phyloP scores from a whole-genome alignment of 78 protist species.

The Dictyostelium citrinum region DNA sequence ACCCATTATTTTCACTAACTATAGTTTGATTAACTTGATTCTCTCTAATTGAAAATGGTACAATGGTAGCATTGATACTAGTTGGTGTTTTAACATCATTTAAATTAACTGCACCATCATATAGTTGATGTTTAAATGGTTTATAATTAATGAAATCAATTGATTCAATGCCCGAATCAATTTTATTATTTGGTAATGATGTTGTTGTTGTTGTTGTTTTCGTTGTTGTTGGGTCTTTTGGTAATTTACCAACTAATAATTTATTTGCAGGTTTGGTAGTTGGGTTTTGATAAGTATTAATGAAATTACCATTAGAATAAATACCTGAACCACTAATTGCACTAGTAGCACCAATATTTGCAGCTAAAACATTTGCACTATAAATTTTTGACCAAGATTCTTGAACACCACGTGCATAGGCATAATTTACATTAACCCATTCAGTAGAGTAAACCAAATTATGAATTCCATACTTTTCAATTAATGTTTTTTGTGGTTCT shows the following conservation, averaged over 20 bases:
- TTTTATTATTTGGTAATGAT: background rate
- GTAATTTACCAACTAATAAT: slow-evolving; percentile 8
- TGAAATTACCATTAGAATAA: slow-evolving; percentile 17
- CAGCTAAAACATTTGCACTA: slow-evolving; percentile 5
- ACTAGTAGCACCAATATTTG: background rate
- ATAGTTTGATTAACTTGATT: background rate
- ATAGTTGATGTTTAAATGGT: background rate
- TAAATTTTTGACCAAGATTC: slow-evolving; percentile 25
- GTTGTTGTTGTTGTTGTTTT: background rate
- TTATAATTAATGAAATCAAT: background rate
- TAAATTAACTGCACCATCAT: background rate
- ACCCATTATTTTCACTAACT: background rate
- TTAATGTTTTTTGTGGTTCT: slow-evolving; percentile 19
- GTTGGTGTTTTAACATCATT: background rate
- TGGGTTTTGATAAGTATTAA: background rate
- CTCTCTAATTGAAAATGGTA: background rate
- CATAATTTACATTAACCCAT: slow-evolving; percentile 21
- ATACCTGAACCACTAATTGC: slow-evolving; percentile 20
- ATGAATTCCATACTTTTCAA: background rate
- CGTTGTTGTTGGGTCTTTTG: background rate
- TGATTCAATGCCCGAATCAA: too few species aligned
- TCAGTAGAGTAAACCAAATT: background rate
- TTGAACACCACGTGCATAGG: slow-evolving; percentile 5
- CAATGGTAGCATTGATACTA: background rate
- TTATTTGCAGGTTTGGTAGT: background rate